Base-by-base conservation (phyloP, 441 rosid genomes). In the Pelargonium fulgidum region DNA sequence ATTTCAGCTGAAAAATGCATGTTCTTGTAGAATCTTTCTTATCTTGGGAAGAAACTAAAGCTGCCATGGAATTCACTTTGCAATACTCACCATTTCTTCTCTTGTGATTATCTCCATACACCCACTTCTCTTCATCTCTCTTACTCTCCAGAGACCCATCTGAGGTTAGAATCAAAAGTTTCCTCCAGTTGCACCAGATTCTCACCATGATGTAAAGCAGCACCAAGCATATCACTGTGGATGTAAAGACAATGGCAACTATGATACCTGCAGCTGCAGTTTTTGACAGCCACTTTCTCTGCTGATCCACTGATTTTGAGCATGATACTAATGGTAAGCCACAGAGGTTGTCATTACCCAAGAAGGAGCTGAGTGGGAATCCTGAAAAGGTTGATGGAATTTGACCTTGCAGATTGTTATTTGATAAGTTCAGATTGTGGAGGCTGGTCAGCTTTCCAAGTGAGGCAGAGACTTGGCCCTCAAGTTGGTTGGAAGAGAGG, bases 391-490 rank as follows among this genome's bases (percentile, higher is more conserved):
- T 68, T 19, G 80, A 65, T 29, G 91, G 93, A 16, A 93, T 65
- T 29, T 82, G 82, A 12, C 98, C 98, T 2, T 80, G 73, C 6
- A 93, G 87, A 71, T 82, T 79, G 78, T 93, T 93, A 68, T 81
- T 78, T 52, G 98, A 93, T 81, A 93, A 78, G 83, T 89, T 86
- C 58, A 93, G 81, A 78, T 72, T 36, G 74, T 83, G 88, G 62
- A 93, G 89, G 79, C 98, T 93, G 3, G 86, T 88, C 78, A 93
- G 86, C 65, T 87, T 86, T 17, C 82, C 85, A 0, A 93, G 89
- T 47, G 86, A 83, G 67, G 72, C 48, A 0, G 97, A 94, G 64
- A 91, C 81, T 63, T 82, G 75, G 66, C 95, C 97, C 47, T 74
- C 72, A 42, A 93, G 95, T 66, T 78, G 75, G 73, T 93, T 93